phyloP scores from a whole-genome alignment of 1,284 basidiomycete genomes.

The Nidula niveotomentosa region DNA sequence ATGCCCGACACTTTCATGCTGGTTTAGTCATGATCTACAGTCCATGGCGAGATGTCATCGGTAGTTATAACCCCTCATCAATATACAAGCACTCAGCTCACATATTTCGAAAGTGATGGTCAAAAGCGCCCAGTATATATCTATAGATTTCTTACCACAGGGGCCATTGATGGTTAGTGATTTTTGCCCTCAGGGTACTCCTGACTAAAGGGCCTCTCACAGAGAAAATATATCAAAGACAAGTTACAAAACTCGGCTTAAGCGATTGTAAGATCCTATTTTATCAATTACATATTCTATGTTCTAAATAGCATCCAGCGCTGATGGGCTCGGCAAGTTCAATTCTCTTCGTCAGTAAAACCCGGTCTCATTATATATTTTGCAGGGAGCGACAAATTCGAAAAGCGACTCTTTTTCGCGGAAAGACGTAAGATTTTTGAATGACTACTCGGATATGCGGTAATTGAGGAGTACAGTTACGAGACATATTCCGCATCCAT shows the following conservation, averaged over 20 bases:
- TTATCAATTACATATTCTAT: no score
- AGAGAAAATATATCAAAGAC: slow-evolving; percentile 91
- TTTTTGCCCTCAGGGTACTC: neutral
- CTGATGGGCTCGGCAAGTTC: slow-evolving; percentile 60
- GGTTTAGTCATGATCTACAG: slow-evolving; percentile 83
- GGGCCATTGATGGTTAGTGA: slow-evolving; percentile 69
- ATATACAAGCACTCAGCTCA: neutral
- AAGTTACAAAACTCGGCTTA: slow-evolving; percentile 94
- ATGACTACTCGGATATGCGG: slow-evolving; percentile 2
- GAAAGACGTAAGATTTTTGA: slow-evolving; percentile 68
- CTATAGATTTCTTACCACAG: slow-evolving; percentile 87
- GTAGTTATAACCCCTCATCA: slow-evolving; percentile 36
- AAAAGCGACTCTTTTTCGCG: slow-evolving; percentile 85
- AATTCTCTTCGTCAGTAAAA: neutral
- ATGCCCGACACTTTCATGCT: slow-evolving; percentile 1
- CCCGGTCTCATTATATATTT: slow-evolving; percentile 9
- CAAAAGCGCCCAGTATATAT: slow-evolving; percentile 93
- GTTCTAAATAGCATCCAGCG: slow-evolving; percentile 35
- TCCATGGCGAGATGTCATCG: slow-evolving; percentile 97
- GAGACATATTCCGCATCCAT: slow-evolving; percentile 91
- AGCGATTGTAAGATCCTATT: slow-evolving; percentile 61
- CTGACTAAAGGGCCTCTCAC: slow-evolving; percentile 4
- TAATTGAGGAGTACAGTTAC: slow-evolving; percentile 48
- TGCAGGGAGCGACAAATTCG: slow-evolving; percentile 48
- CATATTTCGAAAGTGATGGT: slow-evolving; percentile 68